phyloP scores from a whole-genome alignment of 306 rosid genomes.

The Myrica gale region DNA sequence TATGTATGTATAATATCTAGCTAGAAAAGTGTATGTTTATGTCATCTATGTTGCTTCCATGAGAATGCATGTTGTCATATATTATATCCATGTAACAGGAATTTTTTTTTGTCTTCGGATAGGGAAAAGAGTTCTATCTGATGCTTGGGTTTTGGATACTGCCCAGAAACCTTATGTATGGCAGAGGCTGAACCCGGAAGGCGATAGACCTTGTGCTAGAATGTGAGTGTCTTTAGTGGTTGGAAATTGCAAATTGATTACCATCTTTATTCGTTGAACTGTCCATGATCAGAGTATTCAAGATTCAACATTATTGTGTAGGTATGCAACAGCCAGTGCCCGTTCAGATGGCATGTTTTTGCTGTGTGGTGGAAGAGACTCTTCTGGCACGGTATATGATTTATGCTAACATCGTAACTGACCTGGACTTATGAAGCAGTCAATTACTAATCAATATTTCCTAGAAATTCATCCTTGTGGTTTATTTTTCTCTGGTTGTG shows the following conservation, averaged over 20 bases:
- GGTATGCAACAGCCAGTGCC: conserved; percentile 99
- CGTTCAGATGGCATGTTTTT: conserved; percentile 99
- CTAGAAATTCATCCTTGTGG: neutral
- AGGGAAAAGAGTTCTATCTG: conserved; percentile 93
- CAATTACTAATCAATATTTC: neutral
- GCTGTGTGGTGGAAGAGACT: conserved; percentile 98
- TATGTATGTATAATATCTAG: no score
- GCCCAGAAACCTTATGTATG: conserved; percentile 95
- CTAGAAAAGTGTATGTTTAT: neutral
- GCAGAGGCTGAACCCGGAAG: conserved; percentile 93
- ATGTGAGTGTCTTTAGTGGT: conserved; percentile 62
- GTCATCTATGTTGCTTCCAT: conserved; percentile 2
- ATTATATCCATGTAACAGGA: conserved; percentile 20
- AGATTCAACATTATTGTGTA: conserved; percentile 44
- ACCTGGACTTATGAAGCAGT: neutral
- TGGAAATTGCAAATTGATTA: conserved; percentile 14
- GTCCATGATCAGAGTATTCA: neutral
- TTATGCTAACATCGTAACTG: neutral
- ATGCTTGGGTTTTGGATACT: conserved; percentile 95
- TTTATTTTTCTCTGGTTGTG: neutral
- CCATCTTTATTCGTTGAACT: conserved; percentile 7
- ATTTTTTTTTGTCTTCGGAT: conserved; percentile 45
- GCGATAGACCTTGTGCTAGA: conserved; percentile 97
- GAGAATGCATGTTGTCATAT: conserved; percentile 25
- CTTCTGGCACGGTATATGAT: conserved; percentile 88